Conservation (phyloP, 371 early-diverging fungal genomes). For the Rhizomucor pusillus region DNA sequence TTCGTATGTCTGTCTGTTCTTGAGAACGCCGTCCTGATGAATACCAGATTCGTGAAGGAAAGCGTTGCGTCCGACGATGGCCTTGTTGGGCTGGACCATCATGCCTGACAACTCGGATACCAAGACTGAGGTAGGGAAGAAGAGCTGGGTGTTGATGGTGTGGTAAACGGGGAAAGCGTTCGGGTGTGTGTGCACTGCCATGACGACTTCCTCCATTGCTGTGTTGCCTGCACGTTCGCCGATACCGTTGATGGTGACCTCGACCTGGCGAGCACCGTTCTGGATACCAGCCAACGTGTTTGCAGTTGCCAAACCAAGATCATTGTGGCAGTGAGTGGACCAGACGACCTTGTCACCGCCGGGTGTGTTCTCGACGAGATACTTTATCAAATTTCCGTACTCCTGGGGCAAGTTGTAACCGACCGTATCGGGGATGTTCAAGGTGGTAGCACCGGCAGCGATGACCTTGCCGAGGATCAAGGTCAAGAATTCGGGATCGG, state of each 20-base stretch:
- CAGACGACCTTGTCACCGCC: conserved; percentile 76
- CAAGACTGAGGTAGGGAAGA: conserved; percentile 85
- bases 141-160: conserved; percentile 84
- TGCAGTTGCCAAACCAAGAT: conserved; percentile 95
- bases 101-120: conserved; percentile 89
- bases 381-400: conserved; percentile 81
- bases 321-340: conserved; percentile 97
- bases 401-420: conserved; percentile 92
- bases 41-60: conserved; percentile 97
- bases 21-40: conserved; percentile 97
- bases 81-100: conserved; percentile 95
- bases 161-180: conserved; percentile 79
- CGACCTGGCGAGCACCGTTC: conserved; percentile 94
- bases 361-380: conserved; percentile 73
- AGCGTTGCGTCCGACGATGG: conserved; percentile 97
- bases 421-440: conserved; percentile 97
- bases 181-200: conserved; percentile 92
- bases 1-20: conserved; percentile 93
- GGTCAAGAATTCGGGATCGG: conserved; percentile 85
- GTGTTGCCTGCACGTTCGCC: conserved; percentile 99
- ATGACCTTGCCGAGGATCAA: conserved; percentile 85
- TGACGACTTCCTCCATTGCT: conserved; percentile 91
- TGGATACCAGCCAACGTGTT: conserved; percentile 89
- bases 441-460: conserved; percentile 90
- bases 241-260: conserved; percentile 96